Conservation (phyloP, 257 asterid species). For the Plantago ovata region DNA sequence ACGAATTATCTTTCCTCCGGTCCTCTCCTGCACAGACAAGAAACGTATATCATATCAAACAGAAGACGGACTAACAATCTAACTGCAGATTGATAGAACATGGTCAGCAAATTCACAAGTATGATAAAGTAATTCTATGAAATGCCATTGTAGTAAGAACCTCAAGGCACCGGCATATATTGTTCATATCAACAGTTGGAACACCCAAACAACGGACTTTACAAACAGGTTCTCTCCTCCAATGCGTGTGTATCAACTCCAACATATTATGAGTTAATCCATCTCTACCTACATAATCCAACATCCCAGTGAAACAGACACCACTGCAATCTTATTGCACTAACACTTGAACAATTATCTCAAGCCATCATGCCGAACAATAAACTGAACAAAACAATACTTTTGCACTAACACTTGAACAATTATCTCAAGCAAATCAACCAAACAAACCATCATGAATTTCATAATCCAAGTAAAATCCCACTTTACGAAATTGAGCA, state of each 20-base stretch:
- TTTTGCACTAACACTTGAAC: too few relatives aligned
- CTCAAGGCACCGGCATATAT: slow-evolving; percentile 84
- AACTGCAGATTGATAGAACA: not conserved
- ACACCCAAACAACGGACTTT: slow-evolving; percentile 97
- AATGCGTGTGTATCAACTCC: slow-evolving; percentile 94
- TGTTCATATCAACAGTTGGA: slow-evolving; percentile 95
- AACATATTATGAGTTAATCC: slow-evolving; percentile 98
- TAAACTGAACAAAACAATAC: too few relatives aligned
- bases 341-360: not conserved
- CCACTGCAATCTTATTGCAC: slow-evolving; percentile 11
- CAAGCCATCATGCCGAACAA: slow-evolving; percentile 6
- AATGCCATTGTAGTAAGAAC: slow-evolving; percentile 36
- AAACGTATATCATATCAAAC: slow-evolving; percentile 4
- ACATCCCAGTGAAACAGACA: slow-evolving; percentile 22
- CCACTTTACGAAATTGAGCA: too few relatives aligned
- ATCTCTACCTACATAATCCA: slow-evolving; percentile 74
- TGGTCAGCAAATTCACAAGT: not conserved
- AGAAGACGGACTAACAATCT: not conserved
- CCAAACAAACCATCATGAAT: slow-evolving; percentile 10
- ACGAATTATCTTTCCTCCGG: slow-evolving; percentile 77
- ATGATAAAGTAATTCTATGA: slow-evolving; percentile 13
- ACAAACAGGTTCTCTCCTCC: slow-evolving; percentile 91
- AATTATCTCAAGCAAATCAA: not conserved
- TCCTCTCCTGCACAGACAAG: slow-evolving; percentile 54
- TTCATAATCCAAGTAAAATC: not conserved